A percentile compares a stretch with the other conserved stretches of the same genome.
phyloP scores from a whole-genome alignment of 106 monocot genomes.

The Phalaenopsis equestris region DNA sequence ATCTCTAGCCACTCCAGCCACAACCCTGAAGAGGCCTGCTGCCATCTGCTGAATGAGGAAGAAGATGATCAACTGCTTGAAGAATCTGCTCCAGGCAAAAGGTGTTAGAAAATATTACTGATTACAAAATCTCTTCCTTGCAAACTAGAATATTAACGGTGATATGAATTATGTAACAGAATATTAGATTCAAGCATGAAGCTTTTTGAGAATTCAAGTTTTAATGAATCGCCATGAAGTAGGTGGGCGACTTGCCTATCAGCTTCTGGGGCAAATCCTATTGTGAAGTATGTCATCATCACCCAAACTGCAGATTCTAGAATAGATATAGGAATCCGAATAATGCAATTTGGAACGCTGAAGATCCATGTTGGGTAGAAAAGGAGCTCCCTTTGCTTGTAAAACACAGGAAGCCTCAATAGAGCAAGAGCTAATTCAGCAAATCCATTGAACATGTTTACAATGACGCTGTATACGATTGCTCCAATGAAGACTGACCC shows the following conservation, averaged over 20 bases:
- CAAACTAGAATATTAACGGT: not conserved
- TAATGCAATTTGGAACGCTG: conserved; percentile 47
- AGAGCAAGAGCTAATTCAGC: conserved; percentile 47
- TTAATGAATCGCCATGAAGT: not conserved
- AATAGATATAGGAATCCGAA: conserved; percentile 61
- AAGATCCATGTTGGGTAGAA: conserved; percentile 67
- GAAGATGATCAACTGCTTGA: conserved; percentile 46
- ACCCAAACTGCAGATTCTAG: conserved; percentile 60
- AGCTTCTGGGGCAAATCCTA: conserved; percentile 68
- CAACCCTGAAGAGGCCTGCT: conserved; percentile 63
- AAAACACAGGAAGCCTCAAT: conserved; percentile 65
- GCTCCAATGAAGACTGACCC: conserved; percentile 56
- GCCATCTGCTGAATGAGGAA: conserved; percentile 63
- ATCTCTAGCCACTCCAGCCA: conserved; percentile 37
- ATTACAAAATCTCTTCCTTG: not conserved
- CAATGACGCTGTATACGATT: conserved; percentile 38
- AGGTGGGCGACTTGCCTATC: conserved; percentile 27
- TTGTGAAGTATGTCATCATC: conserved; percentile 53
- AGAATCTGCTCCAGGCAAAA: conserved; percentile 35
- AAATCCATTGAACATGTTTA: conserved; percentile 70
- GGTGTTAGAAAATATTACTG: not conserved
- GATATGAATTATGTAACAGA: not conserved
- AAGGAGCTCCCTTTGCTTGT: conserved; percentile 66
- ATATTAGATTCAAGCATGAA: not conserved
- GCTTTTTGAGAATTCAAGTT: not conserved